Conservation (phyloP, 495 filamentous ascomycete species). For the Annulohypoxylon moriforme region DNA sequence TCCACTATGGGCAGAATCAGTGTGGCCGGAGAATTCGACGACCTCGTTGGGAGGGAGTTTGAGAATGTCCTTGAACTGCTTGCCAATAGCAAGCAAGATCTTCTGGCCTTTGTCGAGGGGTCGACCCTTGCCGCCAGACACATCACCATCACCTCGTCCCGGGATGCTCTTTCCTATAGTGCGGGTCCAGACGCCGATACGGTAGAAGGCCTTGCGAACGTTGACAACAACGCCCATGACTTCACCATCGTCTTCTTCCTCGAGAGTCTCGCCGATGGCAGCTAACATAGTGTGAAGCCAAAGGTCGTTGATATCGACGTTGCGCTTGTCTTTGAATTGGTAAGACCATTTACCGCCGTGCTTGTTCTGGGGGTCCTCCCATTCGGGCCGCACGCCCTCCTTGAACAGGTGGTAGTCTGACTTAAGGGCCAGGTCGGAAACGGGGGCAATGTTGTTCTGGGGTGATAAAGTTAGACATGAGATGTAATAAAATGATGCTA, state of each 20-base stretch:
- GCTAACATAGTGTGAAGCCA: slow-evolving; percentile 98
- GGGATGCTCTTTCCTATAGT: slow-evolving; percentile 86
- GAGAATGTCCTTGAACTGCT: slow-evolving; percentile 89
- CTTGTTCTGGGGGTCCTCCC: slow-evolving; percentile 98
- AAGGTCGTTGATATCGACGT: slow-evolving; percentile 89
- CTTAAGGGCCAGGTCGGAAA: slow-evolving; percentile 94
- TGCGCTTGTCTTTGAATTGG: slow-evolving; percentile 94
- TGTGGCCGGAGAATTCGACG: slow-evolving; percentile 97
- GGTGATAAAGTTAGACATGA: slow-evolving; percentile 13
- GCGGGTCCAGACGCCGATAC: slow-evolving; percentile 91
- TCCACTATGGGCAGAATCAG: slow-evolving; percentile 89
- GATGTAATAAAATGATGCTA: background rate
- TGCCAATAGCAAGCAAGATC: slow-evolving; percentile 82
- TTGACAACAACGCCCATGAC: slow-evolving; percentile 99
- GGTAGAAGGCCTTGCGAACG: slow-evolving; percentile 97
- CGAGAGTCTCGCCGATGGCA: slow-evolving; percentile 97
- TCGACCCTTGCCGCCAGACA: slow-evolving; percentile 74
- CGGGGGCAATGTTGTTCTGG: slow-evolving; percentile 98
- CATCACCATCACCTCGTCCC: slow-evolving; percentile 75
- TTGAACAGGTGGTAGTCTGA: slow-evolving; percentile 99
- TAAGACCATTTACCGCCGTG: slow-evolving; percentile 99
- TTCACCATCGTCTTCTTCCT: slow-evolving; percentile 92
- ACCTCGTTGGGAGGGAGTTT: slow-evolving; percentile 76
- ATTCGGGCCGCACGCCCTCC: slow-evolving; percentile 93
- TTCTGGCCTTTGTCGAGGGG: slow-evolving; percentile 83